Percentiles rank a stretch among this genome's conserved stretches.
phyloP scores from a whole-genome alignment of 805 yeast species.

The Peterozyma toletana region DNA sequence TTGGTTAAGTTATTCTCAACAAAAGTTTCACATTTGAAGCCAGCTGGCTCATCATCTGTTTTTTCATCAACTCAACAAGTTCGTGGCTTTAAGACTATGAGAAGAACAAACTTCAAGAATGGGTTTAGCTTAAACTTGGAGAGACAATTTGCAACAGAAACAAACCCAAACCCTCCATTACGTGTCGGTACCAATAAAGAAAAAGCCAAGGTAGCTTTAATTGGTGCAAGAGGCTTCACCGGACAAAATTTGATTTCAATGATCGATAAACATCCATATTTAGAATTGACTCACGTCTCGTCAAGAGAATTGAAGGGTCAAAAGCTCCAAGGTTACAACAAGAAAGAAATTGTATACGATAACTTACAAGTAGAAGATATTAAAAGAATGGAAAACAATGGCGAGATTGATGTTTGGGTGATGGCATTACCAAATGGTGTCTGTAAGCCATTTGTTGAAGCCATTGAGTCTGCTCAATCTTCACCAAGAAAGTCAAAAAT shows the following conservation, averaged over 20 bases:
- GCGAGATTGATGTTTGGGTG: slow-evolving; percentile 92
- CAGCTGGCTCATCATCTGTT: slow-evolving; percentile 34
- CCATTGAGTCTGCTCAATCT: slow-evolving; percentile 54
- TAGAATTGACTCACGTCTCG: slow-evolving; percentile 88
- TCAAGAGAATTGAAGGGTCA: slow-evolving; percentile 92
- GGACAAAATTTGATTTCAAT: slow-evolving; percentile 88
- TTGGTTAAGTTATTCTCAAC: slow-evolving; percentile 52
- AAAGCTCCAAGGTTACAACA: slow-evolving; percentile 80
- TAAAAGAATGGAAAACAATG: slow-evolving; percentile 62
- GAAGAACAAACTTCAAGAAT: slow-evolving; percentile 13
- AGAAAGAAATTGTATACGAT: slow-evolving; percentile 71
- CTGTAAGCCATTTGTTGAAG: slow-evolving; percentile 80
- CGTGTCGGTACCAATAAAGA: slow-evolving; percentile 54
- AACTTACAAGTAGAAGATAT: slow-evolving; percentile 87
- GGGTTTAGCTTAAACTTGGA: slow-evolving; percentile 9
- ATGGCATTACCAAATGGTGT: slow-evolving; percentile 99
- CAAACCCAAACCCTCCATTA: slow-evolving; percentile 69
- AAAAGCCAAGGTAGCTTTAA: slow-evolving; percentile 76
- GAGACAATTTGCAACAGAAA: slow-evolving; percentile 25
- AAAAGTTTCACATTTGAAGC: slow-evolving; percentile 27
- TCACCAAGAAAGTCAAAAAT: slow-evolving; percentile 64
- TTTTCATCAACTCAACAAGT: slow-evolving; percentile 40
- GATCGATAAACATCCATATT: slow-evolving; percentile 79
- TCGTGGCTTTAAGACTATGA: slow-evolving; percentile 42
- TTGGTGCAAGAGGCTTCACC: slow-evolving; percentile 98